phyloP scores from a whole-genome alignment of 257 asterid species.

The Leptodermis oblonga region DNA sequence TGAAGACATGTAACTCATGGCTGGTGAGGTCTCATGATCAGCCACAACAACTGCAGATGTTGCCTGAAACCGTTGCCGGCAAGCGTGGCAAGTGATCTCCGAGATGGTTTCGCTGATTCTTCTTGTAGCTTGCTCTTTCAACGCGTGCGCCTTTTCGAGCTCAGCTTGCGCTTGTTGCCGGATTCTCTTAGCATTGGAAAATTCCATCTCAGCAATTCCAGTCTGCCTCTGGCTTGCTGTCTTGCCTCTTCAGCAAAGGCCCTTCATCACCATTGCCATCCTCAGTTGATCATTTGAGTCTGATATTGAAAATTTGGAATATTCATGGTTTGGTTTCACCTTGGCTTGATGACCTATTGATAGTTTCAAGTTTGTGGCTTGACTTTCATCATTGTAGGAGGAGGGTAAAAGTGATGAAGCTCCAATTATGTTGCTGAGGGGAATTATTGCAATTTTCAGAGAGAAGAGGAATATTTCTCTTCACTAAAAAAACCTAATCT shows the following conservation, averaged over 20 bases:
- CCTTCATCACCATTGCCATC: slow-evolving; percentile 54
- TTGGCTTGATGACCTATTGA: slow-evolving; percentile 27
- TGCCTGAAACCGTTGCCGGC: slow-evolving; percentile 44
- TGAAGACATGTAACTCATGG: slow-evolving; percentile 33
- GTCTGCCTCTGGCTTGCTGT: slow-evolving; percentile 46
- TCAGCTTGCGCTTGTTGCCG: slow-evolving; percentile 58
- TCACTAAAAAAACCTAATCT: too few species aligned
- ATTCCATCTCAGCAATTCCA: slow-evolving; percentile 58
- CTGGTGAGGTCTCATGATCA: slow-evolving; percentile 29
- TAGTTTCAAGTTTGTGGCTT: slow-evolving; percentile 21
- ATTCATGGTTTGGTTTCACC: background rate
- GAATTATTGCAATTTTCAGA: background rate
- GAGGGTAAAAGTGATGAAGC: slow-evolving; percentile 52
- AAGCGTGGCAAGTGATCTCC: slow-evolving; percentile 60
- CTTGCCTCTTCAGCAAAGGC: slow-evolving; percentile 64
- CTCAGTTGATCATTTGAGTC: slow-evolving; percentile 33
- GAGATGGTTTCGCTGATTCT: slow-evolving; percentile 41
- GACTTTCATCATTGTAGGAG: slow-evolving; percentile 25
- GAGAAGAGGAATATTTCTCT: too few species aligned
- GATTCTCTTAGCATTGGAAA: slow-evolving; percentile 52
- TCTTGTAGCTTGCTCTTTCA: slow-evolving; percentile 48
- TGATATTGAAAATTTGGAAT: background rate
- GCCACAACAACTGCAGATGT: slow-evolving; percentile 9
- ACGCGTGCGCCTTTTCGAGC: slow-evolving; percentile 45
- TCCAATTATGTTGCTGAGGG: slow-evolving; percentile 35